A percentile compares a stretch with the other conserved stretches of the same genome.
Conservation (phyloP, 192 early-diverging fungal species). For the Irineochytrium annulatum region DNA sequence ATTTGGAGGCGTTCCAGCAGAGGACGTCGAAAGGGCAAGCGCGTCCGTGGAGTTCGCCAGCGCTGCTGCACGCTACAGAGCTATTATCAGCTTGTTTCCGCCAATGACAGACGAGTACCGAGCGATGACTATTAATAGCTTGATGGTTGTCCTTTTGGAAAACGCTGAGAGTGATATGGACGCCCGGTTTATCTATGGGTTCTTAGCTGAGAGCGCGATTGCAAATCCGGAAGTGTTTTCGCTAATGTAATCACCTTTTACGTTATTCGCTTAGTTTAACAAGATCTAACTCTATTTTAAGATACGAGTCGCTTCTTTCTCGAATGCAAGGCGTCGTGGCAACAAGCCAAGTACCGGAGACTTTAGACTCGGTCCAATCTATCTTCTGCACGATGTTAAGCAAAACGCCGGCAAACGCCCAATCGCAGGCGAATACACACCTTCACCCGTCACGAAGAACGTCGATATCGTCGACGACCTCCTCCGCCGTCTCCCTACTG, state of each 20-base stretch:
- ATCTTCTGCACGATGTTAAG: constrained; percentile 66
- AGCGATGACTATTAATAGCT: constrained; percentile 56
- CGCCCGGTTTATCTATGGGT: constrained; percentile 68
- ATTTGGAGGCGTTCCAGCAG: constrained; percentile 27
- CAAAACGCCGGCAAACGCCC: too few species aligned
- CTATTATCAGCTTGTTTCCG: constrained; percentile 63
- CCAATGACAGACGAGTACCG: constrained; percentile 58
- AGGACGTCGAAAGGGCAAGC: constrained; percentile 14
- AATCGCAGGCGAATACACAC: too few species aligned
- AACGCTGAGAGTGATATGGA: constrained; percentile 70
- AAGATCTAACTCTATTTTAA: constrained; percentile 13
- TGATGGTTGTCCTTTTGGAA: constrained; percentile 70
- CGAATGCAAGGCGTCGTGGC: constrained; percentile 69
- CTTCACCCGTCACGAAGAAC: too few species aligned
- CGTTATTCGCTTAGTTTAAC: constrained; percentile 8
- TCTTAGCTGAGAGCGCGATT: constrained; percentile 70
- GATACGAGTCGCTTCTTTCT: constrained; percentile 67
- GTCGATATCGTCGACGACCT: too few species aligned
- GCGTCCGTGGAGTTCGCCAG: constrained; percentile 4
- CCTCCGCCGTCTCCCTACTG: too few species aligned
- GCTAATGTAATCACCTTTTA: constrained; percentile 57
- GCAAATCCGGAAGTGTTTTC: constrained; percentile 69
- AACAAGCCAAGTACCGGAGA: constrained; percentile 57
- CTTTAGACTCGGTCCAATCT: constrained; percentile 67
- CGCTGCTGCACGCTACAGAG: constrained; percentile 40